Evolutionary conservation across 352 stramenopile genomes (phyloP), one percentile per base, ranked within the genome.

Genomic region (Globisporangium alternatum): DNA sequence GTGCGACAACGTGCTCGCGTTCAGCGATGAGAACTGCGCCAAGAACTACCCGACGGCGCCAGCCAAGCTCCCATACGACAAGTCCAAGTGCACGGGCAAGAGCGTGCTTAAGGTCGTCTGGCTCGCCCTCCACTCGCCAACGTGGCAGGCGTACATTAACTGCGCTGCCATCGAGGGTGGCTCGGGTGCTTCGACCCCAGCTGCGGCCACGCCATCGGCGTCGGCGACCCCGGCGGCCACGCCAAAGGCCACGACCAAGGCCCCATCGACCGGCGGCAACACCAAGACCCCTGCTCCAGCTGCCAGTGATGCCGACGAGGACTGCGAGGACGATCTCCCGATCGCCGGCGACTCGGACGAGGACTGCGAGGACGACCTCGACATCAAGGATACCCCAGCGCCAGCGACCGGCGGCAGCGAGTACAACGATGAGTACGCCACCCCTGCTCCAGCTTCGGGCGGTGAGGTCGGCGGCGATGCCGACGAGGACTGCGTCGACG

Each of bases 21-120:
- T 79, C 57, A 66, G 75, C 25, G 65, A 83, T 62, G 74, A 76
- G 44, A 77, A 86, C 72, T 86, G 75, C 47, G 68, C 71, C 12
- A 61, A 69, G 6, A 70, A 81, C 67, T 77, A 73, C 60, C 64
- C 71, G 2, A 52, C 22, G 12, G 70, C 69, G 19, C 66, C 69
- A 8, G 72, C 68, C 25, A 68, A 70, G 48, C 70, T 87, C 5
- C 71, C 75, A 3, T 78, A 78, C 58, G 71, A 82, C 63, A 70
- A 66, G 45, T 44, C 65, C 57, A 81, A 84, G 68, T 87, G 75
- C 31, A 8, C 57, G 2, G 75, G 69, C n/a, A 56, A 62, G 33
- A 77, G 67, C 22, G 71, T 73, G 68, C 63, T 81, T 19, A 69
- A 63, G 31, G 67, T 65, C 10, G 70, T 71, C 60, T 83, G 72